Evolutionary conservation across 371 early-diverging fungal species (phyloP).

Genomic region (Mortierella sp.): DNA sequence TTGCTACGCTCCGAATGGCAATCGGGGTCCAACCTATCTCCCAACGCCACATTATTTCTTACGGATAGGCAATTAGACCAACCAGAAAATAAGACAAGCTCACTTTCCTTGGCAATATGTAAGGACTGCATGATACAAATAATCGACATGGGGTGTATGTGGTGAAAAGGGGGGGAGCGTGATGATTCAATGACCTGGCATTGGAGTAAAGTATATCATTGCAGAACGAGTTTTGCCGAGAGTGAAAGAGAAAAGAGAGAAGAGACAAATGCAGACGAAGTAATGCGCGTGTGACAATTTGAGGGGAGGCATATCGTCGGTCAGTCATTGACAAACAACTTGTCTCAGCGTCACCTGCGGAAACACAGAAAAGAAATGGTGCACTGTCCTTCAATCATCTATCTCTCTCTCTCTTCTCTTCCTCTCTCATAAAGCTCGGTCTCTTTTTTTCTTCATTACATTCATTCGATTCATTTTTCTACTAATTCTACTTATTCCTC

Average conservation of each 20-base stretch:
- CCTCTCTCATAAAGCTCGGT: too few species aligned
- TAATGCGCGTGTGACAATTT: not conserved
- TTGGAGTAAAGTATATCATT: too few species aligned
- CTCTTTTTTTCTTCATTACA: not conserved
- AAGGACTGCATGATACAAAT: not conserved
- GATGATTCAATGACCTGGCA: not conserved
- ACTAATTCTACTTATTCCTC: not conserved
- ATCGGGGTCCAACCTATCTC: too few species aligned
- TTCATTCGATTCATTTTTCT: not conserved
- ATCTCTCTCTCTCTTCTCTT: not conserved
- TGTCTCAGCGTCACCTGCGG: conserved; percentile 3
- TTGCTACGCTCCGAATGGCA: too few species aligned
- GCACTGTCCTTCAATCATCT: too few species aligned
- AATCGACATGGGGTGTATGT: not conserved
- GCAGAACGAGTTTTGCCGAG: too few species aligned
- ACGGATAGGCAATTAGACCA: too few species aligned
- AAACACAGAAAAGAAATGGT: not conserved
- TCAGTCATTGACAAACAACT: not conserved
- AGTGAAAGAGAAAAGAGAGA: not conserved
- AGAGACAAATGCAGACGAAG: not conserved
- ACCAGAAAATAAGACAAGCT: too few species aligned
- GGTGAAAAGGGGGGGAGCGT: not conserved
- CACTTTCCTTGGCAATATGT: too few species aligned
- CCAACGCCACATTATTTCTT: too few species aligned
- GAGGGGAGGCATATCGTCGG: not conserved